Percentiles rank a stretch among this genome's conserved stretches.
These are phyloP conservation scores for Lactarius trivialis DNA, from an alignment of 768 basidiomycete species.

Conservation along the genomic window DNA sequence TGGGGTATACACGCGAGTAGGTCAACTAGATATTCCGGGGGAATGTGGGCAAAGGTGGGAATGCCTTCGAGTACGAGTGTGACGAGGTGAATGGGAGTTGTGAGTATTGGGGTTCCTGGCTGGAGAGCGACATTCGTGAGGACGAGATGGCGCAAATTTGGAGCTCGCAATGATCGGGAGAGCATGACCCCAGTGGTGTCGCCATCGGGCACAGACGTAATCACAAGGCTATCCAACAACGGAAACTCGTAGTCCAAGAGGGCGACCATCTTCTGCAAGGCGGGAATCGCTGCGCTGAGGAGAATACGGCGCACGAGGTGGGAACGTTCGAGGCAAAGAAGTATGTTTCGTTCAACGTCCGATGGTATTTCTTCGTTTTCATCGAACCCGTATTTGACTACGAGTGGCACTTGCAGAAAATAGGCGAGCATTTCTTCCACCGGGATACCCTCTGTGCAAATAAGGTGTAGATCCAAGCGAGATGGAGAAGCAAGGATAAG, in stretches of 20 bases:
- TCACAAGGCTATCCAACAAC: neutral
- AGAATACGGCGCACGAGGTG: neutral
- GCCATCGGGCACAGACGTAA: neutral
- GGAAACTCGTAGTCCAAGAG: neutral
- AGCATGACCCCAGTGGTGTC: neutral
- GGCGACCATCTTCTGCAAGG: neutral
- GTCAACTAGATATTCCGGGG: neutral
- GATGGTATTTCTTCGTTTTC: neutral
- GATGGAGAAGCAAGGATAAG: neutral
- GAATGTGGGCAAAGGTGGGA: neutral
- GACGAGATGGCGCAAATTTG: neutral
- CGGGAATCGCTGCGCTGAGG: neutral
- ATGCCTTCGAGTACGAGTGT: neutral
- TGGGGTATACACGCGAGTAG: neutral
- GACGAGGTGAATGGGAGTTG: neutral
- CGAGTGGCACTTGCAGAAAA: neutral
- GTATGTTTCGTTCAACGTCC: neutral
- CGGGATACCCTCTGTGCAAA: neutral
- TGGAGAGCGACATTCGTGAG: neutral
- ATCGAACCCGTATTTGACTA: neutral
- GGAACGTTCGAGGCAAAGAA: neutral
- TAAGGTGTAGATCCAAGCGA: neutral
- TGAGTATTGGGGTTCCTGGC: neutral
- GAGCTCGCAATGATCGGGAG: neutral
- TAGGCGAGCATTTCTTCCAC: neutral